phyloP scores from a whole-genome alignment of 1,139 yeast genomes.

The Saccharomyces uvarum region DNA sequence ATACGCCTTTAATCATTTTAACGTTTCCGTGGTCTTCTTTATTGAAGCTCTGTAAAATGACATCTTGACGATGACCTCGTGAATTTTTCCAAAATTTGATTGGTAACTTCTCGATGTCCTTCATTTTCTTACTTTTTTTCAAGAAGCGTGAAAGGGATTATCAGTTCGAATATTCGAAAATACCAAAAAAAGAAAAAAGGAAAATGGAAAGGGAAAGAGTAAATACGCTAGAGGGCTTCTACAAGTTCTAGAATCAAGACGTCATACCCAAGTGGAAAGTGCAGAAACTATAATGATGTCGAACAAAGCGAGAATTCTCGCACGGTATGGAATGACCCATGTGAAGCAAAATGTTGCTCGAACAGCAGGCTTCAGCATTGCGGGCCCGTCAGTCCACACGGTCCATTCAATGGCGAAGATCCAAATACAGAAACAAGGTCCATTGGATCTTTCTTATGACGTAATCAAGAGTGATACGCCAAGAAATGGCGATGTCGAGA shows the following conservation, averaged over 20 bases:
- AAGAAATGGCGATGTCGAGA: conserved; percentile 9
- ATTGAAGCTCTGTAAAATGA: neutral
- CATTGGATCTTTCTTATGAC: neutral
- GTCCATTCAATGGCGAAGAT: neutral
- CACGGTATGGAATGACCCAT: neutral
- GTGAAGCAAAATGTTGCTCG: neutral
- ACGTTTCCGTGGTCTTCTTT: neutral
- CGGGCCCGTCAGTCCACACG: neutral
- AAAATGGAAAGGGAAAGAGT: neutral
- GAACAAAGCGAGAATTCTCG: neutral
- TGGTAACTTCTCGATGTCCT: neutral
- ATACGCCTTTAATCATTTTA: neutral
- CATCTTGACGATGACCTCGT: neutral
- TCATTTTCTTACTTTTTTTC: neutral
- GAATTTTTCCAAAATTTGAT: neutral
- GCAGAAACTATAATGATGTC: neutral
- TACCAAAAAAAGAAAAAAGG: neutral
- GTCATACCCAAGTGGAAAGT: neutral
- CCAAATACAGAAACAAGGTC: neutral
- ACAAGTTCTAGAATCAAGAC: neutral
- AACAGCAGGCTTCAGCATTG: neutral
- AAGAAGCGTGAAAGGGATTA: neutral
- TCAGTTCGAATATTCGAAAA: neutral
- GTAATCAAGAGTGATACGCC: neutral
- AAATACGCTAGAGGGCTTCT: neutral